A percentile compares a stretch with the other conserved stretches of the same genome.
Conservation (phyloP, 148 eudicot genomes). For the Tetragonia tetragonoides region DNA sequence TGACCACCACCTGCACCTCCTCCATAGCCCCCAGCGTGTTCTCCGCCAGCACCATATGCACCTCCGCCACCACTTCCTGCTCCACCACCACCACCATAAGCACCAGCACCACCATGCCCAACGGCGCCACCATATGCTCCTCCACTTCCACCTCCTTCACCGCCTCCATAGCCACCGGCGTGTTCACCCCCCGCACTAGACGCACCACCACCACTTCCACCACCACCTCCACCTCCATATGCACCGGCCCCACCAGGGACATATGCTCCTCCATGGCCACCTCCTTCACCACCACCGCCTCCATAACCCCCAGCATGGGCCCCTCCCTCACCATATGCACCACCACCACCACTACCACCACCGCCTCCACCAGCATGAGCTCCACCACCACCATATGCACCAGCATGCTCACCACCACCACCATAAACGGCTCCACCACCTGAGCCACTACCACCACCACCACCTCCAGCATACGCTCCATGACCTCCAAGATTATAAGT, state of each 20-base stretch:
- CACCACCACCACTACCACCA: constrained; percentile 24
- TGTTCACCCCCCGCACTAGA: constrained; percentile 24
- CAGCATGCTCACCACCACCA: constrained; percentile 24
- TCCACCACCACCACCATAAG: constrained; percentile 22
- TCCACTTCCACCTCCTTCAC: constrained; percentile 37
- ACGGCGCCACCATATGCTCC: constrained; percentile 29
- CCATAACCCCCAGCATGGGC: constrained; percentile 21
- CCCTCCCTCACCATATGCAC: constrained; percentile 6
- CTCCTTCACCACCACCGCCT: constrained; percentile 19
- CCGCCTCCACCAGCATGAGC: constrained; percentile 23
- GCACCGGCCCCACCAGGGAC: constrained; percentile 25
- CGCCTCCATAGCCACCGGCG: constrained; percentile 32
- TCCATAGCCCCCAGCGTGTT: constrained; percentile 37
- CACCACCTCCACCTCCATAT: constrained; percentile 19
- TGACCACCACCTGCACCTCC: constrained; percentile 27
- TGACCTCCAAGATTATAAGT: constrained; percentile 19
- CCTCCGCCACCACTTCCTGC: constrained; percentile 20
- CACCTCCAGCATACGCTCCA: constrained; percentile 14
- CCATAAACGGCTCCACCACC: constrained; percentile 33
- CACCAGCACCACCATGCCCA: background rate
- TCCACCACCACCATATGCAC: constrained; percentile 21
- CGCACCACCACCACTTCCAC: constrained; percentile 13
- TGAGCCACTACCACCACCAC: constrained; percentile 31
- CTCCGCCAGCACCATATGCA: constrained; percentile 21
- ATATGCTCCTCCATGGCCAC: constrained; percentile 21